Evolutionary conservation across 2,329 filamentous ascomycete genomes (phyloP).

Genomic region (Colletotrichum sojae): DNA sequence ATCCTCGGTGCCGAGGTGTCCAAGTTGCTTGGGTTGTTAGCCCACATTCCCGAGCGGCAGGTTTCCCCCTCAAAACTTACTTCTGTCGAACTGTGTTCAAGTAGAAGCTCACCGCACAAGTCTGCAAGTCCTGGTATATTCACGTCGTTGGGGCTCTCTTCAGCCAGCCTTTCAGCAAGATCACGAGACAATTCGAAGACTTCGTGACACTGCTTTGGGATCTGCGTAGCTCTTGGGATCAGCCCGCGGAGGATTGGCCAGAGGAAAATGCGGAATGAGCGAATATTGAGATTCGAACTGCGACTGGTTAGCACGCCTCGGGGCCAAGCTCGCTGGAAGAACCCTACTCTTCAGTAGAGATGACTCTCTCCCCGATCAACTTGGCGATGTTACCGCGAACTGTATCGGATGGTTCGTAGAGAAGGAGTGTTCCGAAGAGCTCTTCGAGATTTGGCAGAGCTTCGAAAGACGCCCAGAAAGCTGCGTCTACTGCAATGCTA

Average conservation of each 20-base stretch:
- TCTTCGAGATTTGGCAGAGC: constrained; percentile 45
- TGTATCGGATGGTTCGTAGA: constrained; percentile 52
- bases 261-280: constrained; percentile 60
- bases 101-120: constrained; percentile 51
- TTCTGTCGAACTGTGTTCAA: constrained; percentile 58
- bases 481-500: constrained; percentile 53
- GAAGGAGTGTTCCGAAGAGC: constrained; percentile 53
- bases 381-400: constrained; percentile 54
- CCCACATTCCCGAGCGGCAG: not conserved
- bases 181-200: constrained; percentile 58
- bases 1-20: constrained; percentile 49
- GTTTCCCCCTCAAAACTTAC: constrained; percentile 43
- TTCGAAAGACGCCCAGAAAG: constrained; percentile 57
- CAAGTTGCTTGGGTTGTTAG: constrained; percentile 45
- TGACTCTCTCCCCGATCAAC: constrained; percentile 50
- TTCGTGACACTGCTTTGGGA: constrained; percentile 58
- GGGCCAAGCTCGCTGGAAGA: constrained; percentile 37
- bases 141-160: constrained; percentile 36
- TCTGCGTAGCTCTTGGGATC: constrained; percentile 51
- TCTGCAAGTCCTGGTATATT: constrained; percentile 44
- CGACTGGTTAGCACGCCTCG: constrained; percentile 29
- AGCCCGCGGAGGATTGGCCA: constrained; percentile 61
- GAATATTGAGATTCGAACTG: constrained; percentile 48
- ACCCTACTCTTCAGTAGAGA: constrained; percentile 36
- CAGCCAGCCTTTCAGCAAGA: constrained; percentile 55